phyloP scores from a whole-genome alignment of 768 basidiomycete species.

The Boletus edulis region DNA sequence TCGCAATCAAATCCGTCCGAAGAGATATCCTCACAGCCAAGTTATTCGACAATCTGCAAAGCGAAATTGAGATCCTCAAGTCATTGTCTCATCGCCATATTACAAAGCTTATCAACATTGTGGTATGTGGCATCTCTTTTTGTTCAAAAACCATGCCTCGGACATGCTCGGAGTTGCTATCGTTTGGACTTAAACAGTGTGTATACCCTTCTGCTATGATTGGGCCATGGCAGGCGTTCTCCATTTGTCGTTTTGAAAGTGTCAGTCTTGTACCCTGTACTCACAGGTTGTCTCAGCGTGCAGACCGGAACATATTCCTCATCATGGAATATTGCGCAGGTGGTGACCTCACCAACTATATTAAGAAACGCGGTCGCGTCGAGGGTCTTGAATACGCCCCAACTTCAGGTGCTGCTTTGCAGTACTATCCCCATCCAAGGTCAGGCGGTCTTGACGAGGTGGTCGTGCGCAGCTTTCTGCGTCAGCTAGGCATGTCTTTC shows the following conservation, averaged over 20 bases:
- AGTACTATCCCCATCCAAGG: slow-evolving; percentile 89
- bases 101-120: slow-evolving; percentile 88
- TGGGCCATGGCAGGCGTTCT: not conserved
- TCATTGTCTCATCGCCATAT: slow-evolving; percentile 90
- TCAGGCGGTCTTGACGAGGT: slow-evolving; percentile 89
- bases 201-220: not conserved
- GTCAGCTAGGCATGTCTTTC: slow-evolving; percentile 70
- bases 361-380: slow-evolving; percentile 95
- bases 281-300: slow-evolving; percentile 45
- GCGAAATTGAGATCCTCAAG: slow-evolving; percentile 96
- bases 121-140: slow-evolving; percentile 49
- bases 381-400: slow-evolving; percentile 85
- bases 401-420: slow-evolving; percentile 60
- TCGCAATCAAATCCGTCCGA: slow-evolving; percentile 95
- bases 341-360: slow-evolving; percentile 93
- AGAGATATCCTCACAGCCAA: slow-evolving; percentile 86
- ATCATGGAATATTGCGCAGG: slow-evolving; percentile 98
- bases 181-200: not conserved
- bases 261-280: not conserved
- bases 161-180: not conserved
- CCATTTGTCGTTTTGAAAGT: not conserved
- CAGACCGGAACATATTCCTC: slow-evolving; percentile 82
- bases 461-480: slow-evolving; percentile 87
- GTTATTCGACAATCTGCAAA: slow-evolving; percentile 95
- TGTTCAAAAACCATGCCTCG: not conserved